Evolutionary conservation across 2,329 filamentous ascomycete genomes (phyloP).

Genomic region (Botryotinia narcissicola): DNA sequence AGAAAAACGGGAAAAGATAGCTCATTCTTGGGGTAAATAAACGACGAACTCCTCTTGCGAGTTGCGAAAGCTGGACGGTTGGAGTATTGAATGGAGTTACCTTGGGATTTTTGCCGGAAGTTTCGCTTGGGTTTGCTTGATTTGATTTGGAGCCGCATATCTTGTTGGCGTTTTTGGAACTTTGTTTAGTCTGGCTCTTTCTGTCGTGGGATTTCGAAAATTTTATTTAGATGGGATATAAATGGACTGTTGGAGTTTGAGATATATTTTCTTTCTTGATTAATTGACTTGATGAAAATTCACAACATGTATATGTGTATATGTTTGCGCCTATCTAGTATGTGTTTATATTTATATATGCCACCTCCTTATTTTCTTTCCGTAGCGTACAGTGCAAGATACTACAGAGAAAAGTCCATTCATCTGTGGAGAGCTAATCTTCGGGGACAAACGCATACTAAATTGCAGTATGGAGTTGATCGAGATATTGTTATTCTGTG

Average conservation of each 20-base stretch:
- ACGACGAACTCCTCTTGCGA: not conserved
- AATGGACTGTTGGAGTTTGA: not conserved
- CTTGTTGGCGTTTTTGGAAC: not conserved
- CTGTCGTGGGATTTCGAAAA: not conserved
- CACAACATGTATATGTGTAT: too few species aligned
- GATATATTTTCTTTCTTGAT: not conserved
- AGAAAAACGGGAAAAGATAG: too few species aligned
- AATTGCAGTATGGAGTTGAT: not conserved
- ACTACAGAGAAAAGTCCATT: not conserved
- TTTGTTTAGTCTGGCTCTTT: not conserved
- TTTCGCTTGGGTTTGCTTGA: not conserved
- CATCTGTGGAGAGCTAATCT: not conserved
- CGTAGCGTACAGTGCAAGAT: not conserved
- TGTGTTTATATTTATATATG: too few species aligned
- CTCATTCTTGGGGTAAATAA: rapidly evolving
- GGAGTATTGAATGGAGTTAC: not conserved
- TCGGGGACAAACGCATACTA: not conserved
- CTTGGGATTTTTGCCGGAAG: not conserved
- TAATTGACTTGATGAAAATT: not conserved
- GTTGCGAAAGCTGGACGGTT: not conserved
- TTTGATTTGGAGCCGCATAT: not conserved
- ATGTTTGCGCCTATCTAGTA: too few species aligned
- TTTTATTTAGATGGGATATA: not conserved
- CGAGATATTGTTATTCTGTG: not conserved
- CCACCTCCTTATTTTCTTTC: too few species aligned